Percentiles rank a stretch among this genome's conserved stretches.
Conservation (phyloP, 805 yeast genomes). For the Wickerhamomyces silvicola region DNA sequence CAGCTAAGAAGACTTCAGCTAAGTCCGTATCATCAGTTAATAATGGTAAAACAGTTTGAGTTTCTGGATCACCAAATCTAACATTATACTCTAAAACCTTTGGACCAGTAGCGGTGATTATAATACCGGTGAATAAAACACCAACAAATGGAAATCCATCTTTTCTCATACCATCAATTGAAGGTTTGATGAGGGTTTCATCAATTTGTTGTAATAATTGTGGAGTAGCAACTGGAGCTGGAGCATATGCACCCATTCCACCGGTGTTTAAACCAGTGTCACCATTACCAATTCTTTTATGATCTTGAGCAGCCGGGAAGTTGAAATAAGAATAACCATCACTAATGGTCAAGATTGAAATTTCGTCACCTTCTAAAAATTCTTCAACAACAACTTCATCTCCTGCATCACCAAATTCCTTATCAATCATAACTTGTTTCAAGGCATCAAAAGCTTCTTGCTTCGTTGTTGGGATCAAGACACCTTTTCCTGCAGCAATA, state of each 20-base stretch:
- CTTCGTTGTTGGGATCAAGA: conserved; percentile 77
- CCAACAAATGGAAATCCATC: conserved; percentile 97
- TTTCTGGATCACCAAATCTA: conserved; percentile 98
- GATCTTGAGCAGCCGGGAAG: conserved; percentile 97
- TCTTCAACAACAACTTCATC: conserved; percentile 94
- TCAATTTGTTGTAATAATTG: conserved; percentile 64
- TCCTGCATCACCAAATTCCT: conserved; percentile 90
- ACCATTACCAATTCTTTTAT: conserved; percentile 89
- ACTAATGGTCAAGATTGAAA: conserved; percentile 82
- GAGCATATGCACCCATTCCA: conserved; percentile 99
- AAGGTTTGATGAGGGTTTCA: conserved; percentile 74
- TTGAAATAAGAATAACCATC: conserved; percentile 91
- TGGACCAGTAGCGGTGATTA: conserved; percentile 84
- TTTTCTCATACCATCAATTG: conserved; percentile 91
- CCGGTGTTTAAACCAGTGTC: conserved; percentile 96
- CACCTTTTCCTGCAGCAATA: conserved; percentile 98
- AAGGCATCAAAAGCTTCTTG: conserved; percentile 84
- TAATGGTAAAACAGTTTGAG: conserved; percentile 91
- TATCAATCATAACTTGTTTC: conserved; percentile 82
- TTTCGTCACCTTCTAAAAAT: conserved; percentile 93
- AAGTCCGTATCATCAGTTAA: conserved; percentile 80
- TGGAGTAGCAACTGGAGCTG: conserved; percentile 92
- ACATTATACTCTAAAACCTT: conserved; percentile 95
- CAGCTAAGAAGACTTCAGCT: conserved; percentile 87
- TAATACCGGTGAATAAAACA: conserved; percentile 89